Evolutionary conservation across 441 rosid genomes (phyloP), one percentile per base, ranked within the genome.

Genomic region (Gossypium lobatum): DNA sequence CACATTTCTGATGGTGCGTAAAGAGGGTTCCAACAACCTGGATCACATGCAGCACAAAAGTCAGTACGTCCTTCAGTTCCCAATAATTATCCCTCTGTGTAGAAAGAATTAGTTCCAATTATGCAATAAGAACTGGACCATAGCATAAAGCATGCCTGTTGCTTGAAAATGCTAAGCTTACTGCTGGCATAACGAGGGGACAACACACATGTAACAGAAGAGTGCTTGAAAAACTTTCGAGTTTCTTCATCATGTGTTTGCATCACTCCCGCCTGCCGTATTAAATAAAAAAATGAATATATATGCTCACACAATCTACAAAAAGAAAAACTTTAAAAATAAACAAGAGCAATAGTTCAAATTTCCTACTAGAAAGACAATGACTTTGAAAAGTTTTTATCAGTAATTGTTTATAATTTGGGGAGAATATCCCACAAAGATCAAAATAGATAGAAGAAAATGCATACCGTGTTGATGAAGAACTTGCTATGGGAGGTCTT

Each of bases 161-260:
- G 95, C 88, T 87, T 93, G 91, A 91, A 85, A 87, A 88, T 81
- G 92, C 96, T 88, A 86, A 93, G 96, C 92, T 93, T 93, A 87
- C 91, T 93, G 90, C 96, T 87, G 74, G 93, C 95, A 83, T 93
- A 93, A 50, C 98, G 92, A 1, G 96, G 95, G n/a, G 96, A 82
- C 83, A 93, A 76, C 74, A 91, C 92, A 75, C 98, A 93, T 13
- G 80, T 70, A 73, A 93, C 98, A 4, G 96, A 89, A 2, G 97
- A 89, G 66, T 90, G 95, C 90, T 87, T 91, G 84, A 93, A 93
- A 73, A 93, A 93, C 82, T 82, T 89, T 39, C 90, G 80, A 0
- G 97, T 93, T 79, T 93, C 97, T 77, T 93, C 98, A 74, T 93
- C 97, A 59, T 93, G 98, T 14, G 97, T 91, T 72, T 86, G 90